phyloP scores from a whole-genome alignment of 345 rosid species.

The Syzygium oleosum region DNA sequence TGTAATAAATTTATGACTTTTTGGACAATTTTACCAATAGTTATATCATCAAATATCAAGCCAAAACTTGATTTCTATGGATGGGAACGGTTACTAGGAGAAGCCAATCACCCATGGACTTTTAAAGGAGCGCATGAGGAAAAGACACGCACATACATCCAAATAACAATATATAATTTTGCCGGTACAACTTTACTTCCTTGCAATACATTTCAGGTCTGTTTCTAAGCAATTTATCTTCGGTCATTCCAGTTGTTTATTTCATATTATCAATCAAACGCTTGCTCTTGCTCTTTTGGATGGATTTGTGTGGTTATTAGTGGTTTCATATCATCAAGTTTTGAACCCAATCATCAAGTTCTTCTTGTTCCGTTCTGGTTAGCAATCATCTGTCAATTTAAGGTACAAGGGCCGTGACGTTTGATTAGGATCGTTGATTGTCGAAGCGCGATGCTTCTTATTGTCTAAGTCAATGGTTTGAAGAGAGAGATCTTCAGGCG shows the following conservation, averaged over 20 bases:
- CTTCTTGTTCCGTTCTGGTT: neutral
- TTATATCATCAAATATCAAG: too few relatives aligned
- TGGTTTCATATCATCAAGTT: neutral
- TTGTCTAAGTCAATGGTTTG: neutral
- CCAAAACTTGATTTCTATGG: too few relatives aligned
- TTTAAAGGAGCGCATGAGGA: neutral
- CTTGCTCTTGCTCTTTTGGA: neutral
- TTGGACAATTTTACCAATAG: too few relatives aligned
- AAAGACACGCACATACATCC: neutral
- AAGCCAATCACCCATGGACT: too few relatives aligned
- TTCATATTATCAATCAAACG: neutral
- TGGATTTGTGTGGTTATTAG: neutral
- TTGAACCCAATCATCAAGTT: neutral
- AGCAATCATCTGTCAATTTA: neutral
- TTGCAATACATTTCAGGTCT: neutral
- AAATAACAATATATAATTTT: neutral
- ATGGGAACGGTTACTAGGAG: too few relatives aligned
- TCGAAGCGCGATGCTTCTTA: neutral
- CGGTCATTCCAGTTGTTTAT: neutral
- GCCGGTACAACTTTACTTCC: neutral
- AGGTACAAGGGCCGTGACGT: rapidly evolving
- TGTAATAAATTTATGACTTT: too few relatives aligned
- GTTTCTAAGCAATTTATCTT: neutral
- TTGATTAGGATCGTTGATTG: rapidly evolving
- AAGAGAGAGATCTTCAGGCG: neutral